These are phyloP conservation scores for Papiliotrema fonsecae DNA, from an alignment of 1,284 basidiomycete genomes.

Conservation along the genomic window DNA sequence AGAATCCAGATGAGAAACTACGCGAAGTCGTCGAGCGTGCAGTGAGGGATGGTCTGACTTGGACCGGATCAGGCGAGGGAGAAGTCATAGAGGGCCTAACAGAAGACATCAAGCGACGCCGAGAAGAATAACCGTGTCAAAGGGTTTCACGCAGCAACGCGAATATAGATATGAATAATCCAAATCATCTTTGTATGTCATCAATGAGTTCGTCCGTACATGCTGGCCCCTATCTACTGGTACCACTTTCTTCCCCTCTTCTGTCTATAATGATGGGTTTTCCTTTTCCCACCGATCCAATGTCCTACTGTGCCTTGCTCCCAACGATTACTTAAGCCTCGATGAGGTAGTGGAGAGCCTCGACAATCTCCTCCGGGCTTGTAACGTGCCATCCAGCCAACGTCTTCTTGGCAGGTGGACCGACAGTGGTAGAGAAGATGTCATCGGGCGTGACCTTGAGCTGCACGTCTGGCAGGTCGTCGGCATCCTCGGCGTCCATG, in stretches of 20 bases:
- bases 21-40: constrained; percentile 40
- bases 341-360: constrained; percentile 37
- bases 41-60: constrained; percentile 33
- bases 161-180: too few species aligned
- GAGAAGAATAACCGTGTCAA: constrained; percentile 6
- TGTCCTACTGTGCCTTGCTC: background rate
- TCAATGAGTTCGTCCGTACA: background rate
- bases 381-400: constrained; percentile 86
- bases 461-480: constrained; percentile 54
- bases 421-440: constrained; percentile 84
- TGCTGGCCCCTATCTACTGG: too few species aligned
- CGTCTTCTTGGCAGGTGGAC: constrained; percentile 78
- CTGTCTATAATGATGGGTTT: background rate
- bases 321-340: constrained; percentile 7
- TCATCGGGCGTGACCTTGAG: constrained; percentile 62
- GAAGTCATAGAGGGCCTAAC: constrained; percentile 5
- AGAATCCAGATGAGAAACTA: constrained; percentile 40
- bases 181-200: background rate
- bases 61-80: constrained; percentile 9
- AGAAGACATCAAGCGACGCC: constrained; percentile 12
- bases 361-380: constrained; percentile 47
- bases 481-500: constrained; percentile 47
- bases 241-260: background rate
- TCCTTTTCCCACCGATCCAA: background rate
- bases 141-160: too few species aligned